Base-by-base conservation (phyloP, 371 early-diverging fungal species). In the Apophysomyces variabilis region DNA sequence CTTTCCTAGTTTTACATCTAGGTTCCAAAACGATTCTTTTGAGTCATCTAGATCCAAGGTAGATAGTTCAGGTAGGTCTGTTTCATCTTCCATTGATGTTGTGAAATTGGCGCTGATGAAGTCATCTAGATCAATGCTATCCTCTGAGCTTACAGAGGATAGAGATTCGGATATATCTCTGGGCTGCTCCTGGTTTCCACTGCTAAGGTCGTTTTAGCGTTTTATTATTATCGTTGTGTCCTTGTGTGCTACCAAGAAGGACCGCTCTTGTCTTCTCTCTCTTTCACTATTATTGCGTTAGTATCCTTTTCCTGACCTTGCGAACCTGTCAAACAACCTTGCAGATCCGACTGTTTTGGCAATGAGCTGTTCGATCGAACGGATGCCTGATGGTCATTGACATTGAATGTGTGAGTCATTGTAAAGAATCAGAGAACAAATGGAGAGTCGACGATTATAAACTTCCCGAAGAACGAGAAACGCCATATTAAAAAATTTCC, bases 111-210 rank as follows among this genome's bases (percentile, higher is more conserved):
- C 54, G 21, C 16, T 50, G n/a, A 50, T 50, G 21, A 50, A 26
- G 1, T 50, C 54, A 8, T 50, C 54, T 11, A 50, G 21, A 21
- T 50, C 21, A 21, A 50, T 26, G 11, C 54, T 50, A 18, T 50
- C 54, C 21, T 50, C 54, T 21, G 54, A 50, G 54, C 54, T 50
- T 18, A 50, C 54, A 50, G 54, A 50, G 21, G 54, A 50, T 26
- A 50, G 16, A 26, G 54, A 50, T 50, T 26, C 54, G 16, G 54
- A 18, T 11, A 16, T 16, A 3, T 50, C 35, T 21, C 54, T 50
- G 21, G 54, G 54, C 21, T 5, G 4, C 0, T 50, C 5, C 5
- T 21, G 54, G 21, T 38, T 68, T 32, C 7, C 32, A 44, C 41
- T 18, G 21, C 21, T 50, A 7, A 9, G 9, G 21, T 9, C 7